phyloP scores from a whole-genome alignment of 2,329 filamentous ascomycete species.

The Raffaelea arxii region DNA sequence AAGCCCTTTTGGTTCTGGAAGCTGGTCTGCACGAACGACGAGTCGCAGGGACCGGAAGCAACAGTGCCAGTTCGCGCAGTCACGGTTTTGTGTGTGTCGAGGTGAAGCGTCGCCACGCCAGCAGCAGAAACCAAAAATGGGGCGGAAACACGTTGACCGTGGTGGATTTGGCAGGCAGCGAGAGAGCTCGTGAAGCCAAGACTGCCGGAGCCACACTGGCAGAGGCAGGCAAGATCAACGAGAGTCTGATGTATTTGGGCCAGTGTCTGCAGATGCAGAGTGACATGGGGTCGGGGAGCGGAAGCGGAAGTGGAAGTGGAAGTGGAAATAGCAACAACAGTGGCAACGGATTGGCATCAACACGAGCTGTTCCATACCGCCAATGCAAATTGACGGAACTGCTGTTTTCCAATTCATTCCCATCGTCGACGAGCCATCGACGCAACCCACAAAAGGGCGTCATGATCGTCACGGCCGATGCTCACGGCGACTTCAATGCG shows the following conservation, averaged over 20 bases:
- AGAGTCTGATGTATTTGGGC: slow-evolving; percentile 94
- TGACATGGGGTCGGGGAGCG: slow-evolving; percentile 59
- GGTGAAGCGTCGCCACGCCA: slow-evolving; percentile 63
- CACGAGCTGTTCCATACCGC: slow-evolving; percentile 71
- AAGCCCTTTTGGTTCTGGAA: slow-evolving; percentile 84
- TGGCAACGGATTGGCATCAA: too few species aligned
- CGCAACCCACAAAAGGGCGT: slow-evolving; percentile 75
- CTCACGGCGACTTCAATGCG: slow-evolving; percentile 88
- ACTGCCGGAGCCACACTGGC: slow-evolving; percentile 86
- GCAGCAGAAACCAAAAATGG: slow-evolving; percentile 46
- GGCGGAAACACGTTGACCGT: slow-evolving; percentile 71
- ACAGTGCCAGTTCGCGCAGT: slow-evolving; percentile 83
- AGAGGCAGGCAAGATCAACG: slow-evolving; percentile 97
- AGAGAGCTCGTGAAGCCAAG: slow-evolving; percentile 86
- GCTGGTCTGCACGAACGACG: slow-evolving; percentile 78
- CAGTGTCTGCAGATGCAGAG: slow-evolving; percentile 96
- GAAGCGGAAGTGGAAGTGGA: slow-evolving; percentile 45
- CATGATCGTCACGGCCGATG: slow-evolving; percentile 95
- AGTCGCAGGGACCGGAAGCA: slow-evolving; percentile 85
- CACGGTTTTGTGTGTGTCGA: slow-evolving; percentile 96
- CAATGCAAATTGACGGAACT: slow-evolving; percentile 82
- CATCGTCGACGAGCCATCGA: slow-evolving; percentile 39
- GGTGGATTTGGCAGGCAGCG: slow-evolving; percentile 87
- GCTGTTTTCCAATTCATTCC: slow-evolving; percentile 82
- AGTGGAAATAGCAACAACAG: slow-evolving; percentile 11